Base-by-base conservation (phyloP, 495 filamentous ascomycete species). In the Lentithecium fluviatile region DNA sequence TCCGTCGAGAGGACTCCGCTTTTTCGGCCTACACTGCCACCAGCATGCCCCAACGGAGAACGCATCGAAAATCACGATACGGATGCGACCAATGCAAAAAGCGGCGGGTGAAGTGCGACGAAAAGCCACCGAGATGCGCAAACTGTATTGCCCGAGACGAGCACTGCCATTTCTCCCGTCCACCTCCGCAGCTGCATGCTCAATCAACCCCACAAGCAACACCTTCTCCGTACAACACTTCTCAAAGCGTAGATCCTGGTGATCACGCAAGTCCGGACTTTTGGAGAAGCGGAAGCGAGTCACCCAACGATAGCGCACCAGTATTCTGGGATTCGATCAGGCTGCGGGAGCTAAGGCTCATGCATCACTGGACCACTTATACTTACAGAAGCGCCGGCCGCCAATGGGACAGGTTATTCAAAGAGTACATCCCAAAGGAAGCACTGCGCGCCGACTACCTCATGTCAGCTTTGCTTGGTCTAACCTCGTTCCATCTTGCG, bases 321-420 rank as follows among this genome's bases (percentile, higher is more conserved):
- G 51, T 43, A 29, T 6, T 3, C 20, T 36, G 17, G 13, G 13
- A 19, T 8, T 8, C n/a, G 19, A 42, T 26, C 17, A 40, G 29
- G 13, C 13, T 54, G 2, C 37, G 17, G 15, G 51, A 54, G 25
- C 51, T 54, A 1, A n/a, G 12, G 17, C 32, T 54, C 7, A 54
- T 54, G 51, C 51, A 54, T 54, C 32, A 54, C 40, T 54, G 51
- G 51, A 40, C n/a, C 40, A 43, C 51, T 15, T 11, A 37, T 8
- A 54, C 51, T 7, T 54, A 20, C 25, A 8, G 23, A 4, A 26
- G 51, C 32, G 37, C 40, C 17, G 15, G n/a, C 11, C 36, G 13
- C n/a, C 8, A n/a, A 6, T 19, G 8, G 12, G 36, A 19, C 11
- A 36, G 40, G 2, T 6, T 54, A 13, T 54, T 54, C 17, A 54